Conservation (phyloP, 1,284 basidiomycete genomes). For the Moesziomyces antarcticus region DNA sequence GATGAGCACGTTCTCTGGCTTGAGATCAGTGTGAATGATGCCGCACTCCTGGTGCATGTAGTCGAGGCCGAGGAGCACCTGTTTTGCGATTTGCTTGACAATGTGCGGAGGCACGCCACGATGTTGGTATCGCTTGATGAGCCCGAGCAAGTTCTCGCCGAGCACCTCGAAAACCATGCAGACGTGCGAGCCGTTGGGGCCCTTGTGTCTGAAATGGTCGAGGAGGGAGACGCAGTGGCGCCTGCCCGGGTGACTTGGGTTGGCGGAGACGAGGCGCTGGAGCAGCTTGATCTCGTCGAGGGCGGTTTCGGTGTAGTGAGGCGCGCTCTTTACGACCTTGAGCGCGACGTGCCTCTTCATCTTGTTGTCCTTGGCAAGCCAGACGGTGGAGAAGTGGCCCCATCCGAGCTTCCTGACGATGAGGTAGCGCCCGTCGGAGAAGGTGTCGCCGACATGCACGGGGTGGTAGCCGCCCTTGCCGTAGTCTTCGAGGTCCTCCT, state of each 20-base stretch:
- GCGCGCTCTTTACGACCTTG: conserved; percentile 98
- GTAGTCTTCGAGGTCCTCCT: conserved; percentile 69
- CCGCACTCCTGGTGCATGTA: conserved; percentile 98
- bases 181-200: conserved; percentile 95
- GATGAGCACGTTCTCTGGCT: conserved; percentile 97
- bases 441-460: conserved; percentile 91
- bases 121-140: conserved; percentile 95
- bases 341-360: conserved; percentile 95
- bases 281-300: conserved; percentile 98
- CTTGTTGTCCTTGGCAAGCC: conserved; percentile 72
- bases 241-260: conserved; percentile 70
- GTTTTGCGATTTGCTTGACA: conserved; percentile 96
- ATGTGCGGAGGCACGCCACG: conserved; percentile 93
- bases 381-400: conserved; percentile 84
- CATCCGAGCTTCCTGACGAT: conserved; percentile 97
- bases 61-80: conserved; percentile 92
- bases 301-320: conserved; percentile 96
- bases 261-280: conserved; percentile 90
- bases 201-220: conserved; percentile 95
- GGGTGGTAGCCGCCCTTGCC: conserved; percentile 82
- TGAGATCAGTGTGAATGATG: conserved; percentile 85
- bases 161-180: conserved; percentile 99
- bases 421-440: conserved; percentile 86
- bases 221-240: conserved; percentile 87
- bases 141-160: conserved; percentile 95